A percentile compares a stretch with the other conserved stretches of the same genome.
phyloP scores from a whole-genome alignment of 768 basidiomycete genomes.

The Podaxis sp. region DNA sequence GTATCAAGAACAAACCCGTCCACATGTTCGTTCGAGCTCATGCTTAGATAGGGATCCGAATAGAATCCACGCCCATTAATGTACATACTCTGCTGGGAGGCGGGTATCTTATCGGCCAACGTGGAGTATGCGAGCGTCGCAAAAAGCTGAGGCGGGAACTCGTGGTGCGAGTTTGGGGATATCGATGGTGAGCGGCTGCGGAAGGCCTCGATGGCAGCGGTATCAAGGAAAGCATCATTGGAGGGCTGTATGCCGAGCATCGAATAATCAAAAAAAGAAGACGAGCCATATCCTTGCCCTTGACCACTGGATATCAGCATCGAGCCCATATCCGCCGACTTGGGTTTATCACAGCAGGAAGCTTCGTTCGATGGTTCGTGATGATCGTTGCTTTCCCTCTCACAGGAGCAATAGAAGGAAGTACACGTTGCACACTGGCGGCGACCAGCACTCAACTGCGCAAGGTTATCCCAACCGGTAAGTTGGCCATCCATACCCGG shows the following conservation, averaged over 20 bases:
- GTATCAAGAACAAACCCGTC: constrained; percentile 4
- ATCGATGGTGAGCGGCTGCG: constrained; percentile 31
- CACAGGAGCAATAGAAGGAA: constrained; percentile 13
- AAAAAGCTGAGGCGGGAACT: constrained; percentile 16
- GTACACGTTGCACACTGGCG: constrained; percentile 10
- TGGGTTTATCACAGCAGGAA: constrained; percentile 11
- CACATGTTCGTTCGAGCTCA: constrained; percentile 20
- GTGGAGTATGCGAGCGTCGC: constrained; percentile 10
- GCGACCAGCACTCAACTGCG: not conserved
- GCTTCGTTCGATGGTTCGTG: not conserved
- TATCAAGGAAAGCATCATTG: constrained; percentile 13
- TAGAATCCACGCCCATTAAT: constrained; percentile 22
- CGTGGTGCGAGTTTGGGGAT: constrained; percentile 32
- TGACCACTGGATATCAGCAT: not conserved
- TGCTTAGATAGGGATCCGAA: constrained; percentile 20
- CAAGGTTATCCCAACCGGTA: constrained; percentile 3
- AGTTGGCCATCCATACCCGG: not conserved
- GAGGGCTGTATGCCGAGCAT: constrained; percentile 9
- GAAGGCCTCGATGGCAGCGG: constrained; percentile 15
- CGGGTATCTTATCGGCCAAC: constrained; percentile 19
- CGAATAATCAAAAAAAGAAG: constrained; percentile 13
- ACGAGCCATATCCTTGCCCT: constrained; percentile 4
- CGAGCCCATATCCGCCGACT: not conserved
- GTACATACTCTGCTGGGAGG: constrained; percentile 27
- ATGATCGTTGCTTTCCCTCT: not conserved